Percentiles rank a stretch among this genome's conserved stretches.
Conservation (phyloP, 495 filamentous ascomycete genomes). For the Endocarpon pusillum region DNA sequence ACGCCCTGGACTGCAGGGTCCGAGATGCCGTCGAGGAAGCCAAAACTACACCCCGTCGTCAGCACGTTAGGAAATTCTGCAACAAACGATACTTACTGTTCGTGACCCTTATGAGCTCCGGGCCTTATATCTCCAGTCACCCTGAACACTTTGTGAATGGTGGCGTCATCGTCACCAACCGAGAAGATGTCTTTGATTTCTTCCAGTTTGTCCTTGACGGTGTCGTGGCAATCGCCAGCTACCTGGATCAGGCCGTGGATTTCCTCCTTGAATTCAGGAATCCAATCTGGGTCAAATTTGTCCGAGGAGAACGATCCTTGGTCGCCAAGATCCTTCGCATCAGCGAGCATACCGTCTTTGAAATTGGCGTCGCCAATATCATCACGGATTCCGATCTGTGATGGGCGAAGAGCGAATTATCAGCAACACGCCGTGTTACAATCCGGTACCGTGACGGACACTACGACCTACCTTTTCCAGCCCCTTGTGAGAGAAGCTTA, state of each 20-base stretch:
- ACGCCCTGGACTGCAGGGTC: constrained; percentile 15
- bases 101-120: constrained; percentile 16
- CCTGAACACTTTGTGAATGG: constrained; percentile 14
- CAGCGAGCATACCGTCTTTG: constrained; percentile 12
- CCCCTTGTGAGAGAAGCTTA: constrained; percentile 18
- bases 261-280: constrained; percentile 15
- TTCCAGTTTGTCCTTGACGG: constrained; percentile 7
- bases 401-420: constrained; percentile 1
- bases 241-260: constrained; percentile 18
- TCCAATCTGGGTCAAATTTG: constrained; percentile 10
- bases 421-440: background rate
- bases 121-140: constrained; percentile 16
- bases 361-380: constrained; percentile 9
- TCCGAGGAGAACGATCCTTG: constrained; percentile 1
- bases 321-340: constrained; percentile 12
- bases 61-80: constrained; percentile 1
- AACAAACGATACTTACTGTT: constrained; percentile 15
- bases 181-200: constrained; percentile 13
- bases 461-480: constrained; percentile 11
- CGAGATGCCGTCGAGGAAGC: constrained; percentile 19
- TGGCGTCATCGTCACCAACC: constrained; percentile 2
- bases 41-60: constrained; percentile 14
- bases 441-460: constrained; percentile 1
- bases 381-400: constrained; percentile 15
- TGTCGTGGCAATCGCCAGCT: constrained; percentile 10